Evolutionary conservation across 345 rosid genomes (phyloP), one percentile per base, ranked within the genome.

Genomic region (Arabidopsis arenosa): DNA sequence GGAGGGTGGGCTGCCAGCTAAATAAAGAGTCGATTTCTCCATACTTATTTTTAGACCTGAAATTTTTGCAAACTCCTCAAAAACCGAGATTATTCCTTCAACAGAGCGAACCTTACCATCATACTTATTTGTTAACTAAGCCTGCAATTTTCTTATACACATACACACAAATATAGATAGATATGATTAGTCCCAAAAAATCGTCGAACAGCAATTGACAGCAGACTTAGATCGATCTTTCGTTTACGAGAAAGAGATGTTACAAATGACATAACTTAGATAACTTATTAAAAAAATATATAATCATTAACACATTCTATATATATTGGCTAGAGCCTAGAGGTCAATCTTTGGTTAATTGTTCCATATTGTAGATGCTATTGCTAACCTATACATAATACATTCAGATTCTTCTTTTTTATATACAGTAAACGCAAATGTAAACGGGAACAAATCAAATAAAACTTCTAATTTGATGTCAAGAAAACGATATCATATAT

Each of bases 101-200:
- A n/a, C n/a, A n/a, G n/a, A n/a, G n/a, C n/a, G n/a, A n/a, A n/a
- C n/a, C n/a, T n/a, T n/a, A n/a, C n/a, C n/a, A n/a, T n/a, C n/a
- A n/a, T n/a, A n/a, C n/a, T n/a, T n/a, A n/a, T n/a, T n/a, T n/a
- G 37, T 63, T 63, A 43, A 58, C 9, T 54, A 63, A 73, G 13
- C 48, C 71, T 35, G 30, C 39, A 44, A 18, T 41, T 30, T 35
- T 40, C 10, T 7, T 17, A 51, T 6, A 37, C n/a, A 48, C 40
- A 28, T 28, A 55, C 33, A 61, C 40, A 72, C 30, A 47, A 23
- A 41, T 51, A 36, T 21, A 15, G 9, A 62, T 63, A 44, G 9
- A 62, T 63, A 44, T 18, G 54, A 63, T 51, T 59, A 14, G 13
- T 59, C 59, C 59, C 28, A 71, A 37, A 0, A 37, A 8, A 70